These are phyloP conservation scores for Penicillium riverlandense DNA, from an alignment of 495 filamentous ascomycete species.

Conservation along the genomic window DNA sequence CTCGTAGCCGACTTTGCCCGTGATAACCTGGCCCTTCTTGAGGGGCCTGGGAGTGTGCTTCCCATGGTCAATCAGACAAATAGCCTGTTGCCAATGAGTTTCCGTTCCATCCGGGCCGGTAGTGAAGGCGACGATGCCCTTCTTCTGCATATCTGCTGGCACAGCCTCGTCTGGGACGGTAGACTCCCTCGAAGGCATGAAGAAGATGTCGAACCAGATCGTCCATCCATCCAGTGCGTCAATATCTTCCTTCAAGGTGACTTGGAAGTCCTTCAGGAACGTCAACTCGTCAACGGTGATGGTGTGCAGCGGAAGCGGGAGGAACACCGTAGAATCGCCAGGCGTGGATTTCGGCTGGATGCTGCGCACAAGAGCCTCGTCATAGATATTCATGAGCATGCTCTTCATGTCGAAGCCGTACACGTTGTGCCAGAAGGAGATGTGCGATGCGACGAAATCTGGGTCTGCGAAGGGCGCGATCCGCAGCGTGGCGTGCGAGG, in stretches of 20 bases:
- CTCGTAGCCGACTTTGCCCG: constrained; percentile 42
- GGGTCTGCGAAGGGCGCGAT: constrained; percentile 81
- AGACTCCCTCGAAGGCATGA: constrained; percentile 42
- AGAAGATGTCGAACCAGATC: constrained; percentile 62
- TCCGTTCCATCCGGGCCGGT: constrained; percentile 44
- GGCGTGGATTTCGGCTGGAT: constrained; percentile 36
- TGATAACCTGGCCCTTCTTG: constrained; percentile 44
- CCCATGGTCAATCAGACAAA: constrained; percentile 39
- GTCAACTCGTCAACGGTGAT: constrained; percentile 49
- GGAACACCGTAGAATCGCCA: constrained; percentile 44
- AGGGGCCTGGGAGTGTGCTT: constrained; percentile 24
- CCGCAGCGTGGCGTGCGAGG: constrained; percentile 80
- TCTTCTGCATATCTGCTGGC: constrained; percentile 37
- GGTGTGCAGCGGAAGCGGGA: constrained; percentile 48
- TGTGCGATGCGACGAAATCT: constrained; percentile 61
- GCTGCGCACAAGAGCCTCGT: constrained; percentile 51
- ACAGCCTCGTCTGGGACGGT: constrained; percentile 35
- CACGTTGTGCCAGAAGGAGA: constrained; percentile 64
- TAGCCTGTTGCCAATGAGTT: constrained; percentile 48
- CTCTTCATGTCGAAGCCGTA: constrained; percentile 52
- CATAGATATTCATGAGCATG: constrained; percentile 51
- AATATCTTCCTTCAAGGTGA: constrained; percentile 46
- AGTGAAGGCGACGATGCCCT: constrained; percentile 44
- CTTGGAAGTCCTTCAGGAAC: constrained; percentile 49
- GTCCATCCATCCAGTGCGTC: constrained; percentile 52